A percentile compares a stretch with the other conserved stretches of the same genome.
Conservation (phyloP, 2,329 filamentous ascomycete genomes). For the Gliomastix tumulicola region DNA sequence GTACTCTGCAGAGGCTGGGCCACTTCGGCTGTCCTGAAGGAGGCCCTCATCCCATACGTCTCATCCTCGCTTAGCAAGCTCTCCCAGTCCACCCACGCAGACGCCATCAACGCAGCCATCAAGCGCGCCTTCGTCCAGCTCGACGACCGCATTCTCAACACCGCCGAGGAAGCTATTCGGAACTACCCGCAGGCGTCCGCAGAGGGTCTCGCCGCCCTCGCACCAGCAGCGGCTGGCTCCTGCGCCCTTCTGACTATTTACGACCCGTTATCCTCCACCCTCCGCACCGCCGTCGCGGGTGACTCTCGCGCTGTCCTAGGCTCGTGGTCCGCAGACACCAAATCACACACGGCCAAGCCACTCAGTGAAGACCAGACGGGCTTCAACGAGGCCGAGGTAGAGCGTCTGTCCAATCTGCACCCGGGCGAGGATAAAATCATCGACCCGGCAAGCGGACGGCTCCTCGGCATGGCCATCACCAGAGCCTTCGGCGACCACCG, state of each 20-base stretch:
- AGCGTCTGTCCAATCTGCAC: slow-evolving; percentile 48
- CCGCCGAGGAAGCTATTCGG: slow-evolving; percentile 21
- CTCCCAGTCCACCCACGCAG: slow-evolving; percentile 23
- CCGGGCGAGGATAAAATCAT: slow-evolving; percentile 53
- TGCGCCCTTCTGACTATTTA: slow-evolving; percentile 59
- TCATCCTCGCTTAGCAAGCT: slow-evolving; percentile 24
- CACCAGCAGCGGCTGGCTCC: slow-evolving; percentile 40
- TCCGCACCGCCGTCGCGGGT: slow-evolving; percentile 60
- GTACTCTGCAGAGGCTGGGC: slow-evolving; percentile 28
- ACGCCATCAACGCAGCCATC: slow-evolving; percentile 46
- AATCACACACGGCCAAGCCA: slow-evolving; percentile 40
- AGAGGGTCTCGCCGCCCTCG: slow-evolving; percentile 19
- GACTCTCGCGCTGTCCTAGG: slow-evolving; percentile 63
- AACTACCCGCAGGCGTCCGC: slow-evolving; percentile 17
- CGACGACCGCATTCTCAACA: slow-evolving; percentile 46
- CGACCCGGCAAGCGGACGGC: slow-evolving; percentile 40
- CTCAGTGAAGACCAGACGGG: slow-evolving; percentile 62
- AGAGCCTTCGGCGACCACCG: slow-evolving; percentile 62
- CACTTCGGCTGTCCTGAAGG: slow-evolving; percentile 30
- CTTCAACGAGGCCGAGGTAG: slow-evolving; percentile 50
- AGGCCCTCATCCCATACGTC: slow-evolving; percentile 32
- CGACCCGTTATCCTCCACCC: slow-evolving; percentile 41
- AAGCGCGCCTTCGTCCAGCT: slow-evolving; percentile 48
- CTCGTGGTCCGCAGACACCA: slow-evolving; percentile 26
- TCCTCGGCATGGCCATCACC: slow-evolving; percentile 55